These are phyloP conservation scores for Fusarium sp. DNA, from an alignment of 2,329 filamentous ascomycete genomes.

Conservation along the genomic window DNA sequence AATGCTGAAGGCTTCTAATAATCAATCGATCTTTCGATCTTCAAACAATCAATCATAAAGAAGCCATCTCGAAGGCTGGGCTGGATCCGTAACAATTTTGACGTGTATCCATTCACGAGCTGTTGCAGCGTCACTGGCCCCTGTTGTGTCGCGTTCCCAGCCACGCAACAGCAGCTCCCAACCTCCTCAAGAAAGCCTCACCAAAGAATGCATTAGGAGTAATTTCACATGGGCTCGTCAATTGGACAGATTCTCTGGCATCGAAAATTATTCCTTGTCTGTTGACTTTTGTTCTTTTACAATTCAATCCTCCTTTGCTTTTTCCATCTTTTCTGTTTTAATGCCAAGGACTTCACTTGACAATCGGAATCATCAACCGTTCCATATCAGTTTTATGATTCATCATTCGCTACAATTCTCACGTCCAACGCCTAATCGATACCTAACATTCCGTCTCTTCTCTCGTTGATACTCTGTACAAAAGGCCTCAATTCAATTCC, in stretches of 20 bases:
- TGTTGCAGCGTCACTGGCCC: conserved; percentile 22
- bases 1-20: not conserved
- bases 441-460: not conserved
- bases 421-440: not conserved
- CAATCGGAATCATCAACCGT: not conserved
- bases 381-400: not conserved
- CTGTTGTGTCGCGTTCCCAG: conserved; percentile 28
- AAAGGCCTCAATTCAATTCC: conserved; percentile 4
- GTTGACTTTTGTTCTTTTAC: conserved; percentile 5
- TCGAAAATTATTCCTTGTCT: conserved; percentile 15
- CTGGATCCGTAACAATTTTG: conserved; percentile 1
- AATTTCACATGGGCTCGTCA: conserved; percentile 19
- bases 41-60: conserved; percentile 8
- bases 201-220: conserved; percentile 13
- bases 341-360: not conserved
- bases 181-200: conserved; percentile 36
- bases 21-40: conserved; percentile 2
- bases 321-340: not conserved
- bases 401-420: not conserved
- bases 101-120: conserved; percentile 39
- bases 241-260: conserved; percentile 15
- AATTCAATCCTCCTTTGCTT: conserved; percentile 1
- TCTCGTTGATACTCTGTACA: not conserved
- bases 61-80: conserved; percentile 26
- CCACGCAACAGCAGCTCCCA: conserved; percentile 31